Percentiles rank a stretch among this genome's conserved stretches.
Evolutionary conservation across 139 green algal genomes (phyloP).

Genomic region (Nannochloris sp.): DNA sequence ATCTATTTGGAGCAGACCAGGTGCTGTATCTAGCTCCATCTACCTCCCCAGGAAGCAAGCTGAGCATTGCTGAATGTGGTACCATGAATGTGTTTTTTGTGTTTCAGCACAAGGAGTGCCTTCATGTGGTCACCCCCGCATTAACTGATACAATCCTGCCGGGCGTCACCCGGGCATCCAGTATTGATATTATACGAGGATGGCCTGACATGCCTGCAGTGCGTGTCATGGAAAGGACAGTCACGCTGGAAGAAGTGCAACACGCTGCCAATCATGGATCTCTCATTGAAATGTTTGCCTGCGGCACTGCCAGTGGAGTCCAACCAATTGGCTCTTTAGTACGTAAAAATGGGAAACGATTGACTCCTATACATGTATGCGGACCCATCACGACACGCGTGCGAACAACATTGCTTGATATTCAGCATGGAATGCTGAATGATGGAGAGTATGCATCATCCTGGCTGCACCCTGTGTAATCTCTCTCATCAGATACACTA

Average conservation of each 20-base stretch:
- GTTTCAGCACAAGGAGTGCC: constrained; percentile 14
- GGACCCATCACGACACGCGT: neutral
- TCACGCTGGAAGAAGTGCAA: constrained; percentile 29
- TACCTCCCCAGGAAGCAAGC: neutral
- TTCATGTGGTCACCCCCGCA: constrained; percentile 62
- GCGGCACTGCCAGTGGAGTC: constrained; percentile 67
- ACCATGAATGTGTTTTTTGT: constrained; percentile 86
- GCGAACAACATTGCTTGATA: constrained; percentile 15
- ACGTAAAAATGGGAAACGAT: constrained; percentile 13
- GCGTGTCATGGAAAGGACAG: constrained; percentile 41
- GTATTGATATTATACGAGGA: constrained; percentile 42
- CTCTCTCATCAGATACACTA: neutral
- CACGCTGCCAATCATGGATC: constrained; percentile 27
- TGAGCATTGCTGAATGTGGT: constrained; percentile 42
- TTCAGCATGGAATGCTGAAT: constrained; percentile 33
- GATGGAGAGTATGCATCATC: constrained; percentile 28
- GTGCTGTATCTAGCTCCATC: constrained; percentile 31
- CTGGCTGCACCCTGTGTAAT: neutral
- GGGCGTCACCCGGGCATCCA: constrained; percentile 64
- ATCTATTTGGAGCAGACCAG: constrained; percentile 19
- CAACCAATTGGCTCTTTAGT: constrained; percentile 52
- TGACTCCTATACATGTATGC: neutral
- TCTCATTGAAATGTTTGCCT: constrained; percentile 70
- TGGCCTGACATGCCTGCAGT: constrained; percentile 39
- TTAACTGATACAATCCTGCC: constrained; percentile 75